Evolutionary conservation across 164 flowering plant species (phyloP).

Genomic region (Umbilicus rupestris): DNA sequence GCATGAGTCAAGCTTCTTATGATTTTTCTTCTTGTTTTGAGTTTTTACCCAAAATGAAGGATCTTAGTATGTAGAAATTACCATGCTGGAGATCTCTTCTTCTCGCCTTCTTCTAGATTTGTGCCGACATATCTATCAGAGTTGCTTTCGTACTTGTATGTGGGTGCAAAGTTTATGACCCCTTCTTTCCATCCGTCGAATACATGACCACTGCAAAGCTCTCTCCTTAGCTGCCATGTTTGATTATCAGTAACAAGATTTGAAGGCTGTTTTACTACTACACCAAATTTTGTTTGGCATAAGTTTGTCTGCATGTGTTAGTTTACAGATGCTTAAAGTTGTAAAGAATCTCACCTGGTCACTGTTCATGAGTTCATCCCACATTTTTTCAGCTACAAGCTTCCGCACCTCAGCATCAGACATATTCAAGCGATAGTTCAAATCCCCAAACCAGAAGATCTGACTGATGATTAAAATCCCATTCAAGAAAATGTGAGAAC

Average conservation of each 20-base stretch:
- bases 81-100: slow-evolving; percentile 98
- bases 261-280: background rate
- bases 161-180: slow-evolving; percentile 69
- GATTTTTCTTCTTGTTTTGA: background rate
- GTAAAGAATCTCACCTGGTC: slow-evolving; percentile 59
- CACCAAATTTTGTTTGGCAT: background rate
- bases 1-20: background rate
- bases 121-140: slow-evolving; percentile 74
- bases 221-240: slow-evolving; percentile 53
- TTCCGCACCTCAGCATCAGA: slow-evolving; percentile 62
- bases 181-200: slow-evolving; percentile 98
- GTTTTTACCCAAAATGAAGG: no score
- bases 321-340: background rate
- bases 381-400: slow-evolving; percentile 51
- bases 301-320: background rate
- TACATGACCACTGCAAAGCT: slow-evolving; percentile 58
- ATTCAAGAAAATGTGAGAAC: background rate
- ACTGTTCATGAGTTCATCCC: slow-evolving; percentile 64
- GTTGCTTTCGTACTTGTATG: slow-evolving; percentile 81
- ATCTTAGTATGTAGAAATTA: slow-evolving; percentile 18
- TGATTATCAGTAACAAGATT: no score
- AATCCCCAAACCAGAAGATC: slow-evolving; percentile 96
- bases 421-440: slow-evolving; percentile 90
- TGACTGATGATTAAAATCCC: slow-evolving; percentile 37
- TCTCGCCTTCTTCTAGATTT: slow-evolving; percentile 79